These are phyloP conservation scores for Klebsormidium nitens DNA, from an alignment of 139 green algal genomes.

Conservation along the genomic window DNA sequence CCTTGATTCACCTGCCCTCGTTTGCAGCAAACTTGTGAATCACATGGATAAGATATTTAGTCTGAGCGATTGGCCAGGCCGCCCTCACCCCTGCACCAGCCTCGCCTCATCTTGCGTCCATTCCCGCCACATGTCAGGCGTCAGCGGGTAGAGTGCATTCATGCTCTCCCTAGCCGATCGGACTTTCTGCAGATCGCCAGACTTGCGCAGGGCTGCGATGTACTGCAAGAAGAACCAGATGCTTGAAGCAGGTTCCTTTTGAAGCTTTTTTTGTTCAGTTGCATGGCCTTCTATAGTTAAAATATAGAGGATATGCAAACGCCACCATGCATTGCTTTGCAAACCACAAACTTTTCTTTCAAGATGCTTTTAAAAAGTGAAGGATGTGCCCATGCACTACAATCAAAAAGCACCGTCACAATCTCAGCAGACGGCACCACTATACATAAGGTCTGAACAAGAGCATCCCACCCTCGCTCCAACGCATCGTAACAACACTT, in stretches of 20 bases:
- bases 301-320: neutral
- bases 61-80: neutral
- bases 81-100: constrained; percentile 4
- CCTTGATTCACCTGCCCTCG: neutral
- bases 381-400: too few relatives aligned
- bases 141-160: constrained; percentile 30
- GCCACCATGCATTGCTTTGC: constrained; percentile 3
- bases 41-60: neutral
- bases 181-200: constrained; percentile 23
- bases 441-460: constrained; percentile 1
- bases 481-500: neutral
- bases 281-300: neutral
- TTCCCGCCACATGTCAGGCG: constrained; percentile 36
- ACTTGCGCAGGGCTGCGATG: constrained; percentile 1
- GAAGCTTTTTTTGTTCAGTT: neutral
- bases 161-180: constrained; percentile 18
- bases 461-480: neutral
- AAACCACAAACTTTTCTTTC: neutral
- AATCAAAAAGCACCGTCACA: too few relatives aligned
- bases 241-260: too few relatives aligned
- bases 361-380: too few relatives aligned
- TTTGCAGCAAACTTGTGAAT: neutral
- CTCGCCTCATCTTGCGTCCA: constrained; percentile 29
- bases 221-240: constrained; percentile 14
- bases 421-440: too few relatives aligned